Evolutionary conservation across 169 alveolate genomes (phyloP), one percentile per base, ranked within the genome.

Genomic region (Toxoplasma gondii): DNA sequence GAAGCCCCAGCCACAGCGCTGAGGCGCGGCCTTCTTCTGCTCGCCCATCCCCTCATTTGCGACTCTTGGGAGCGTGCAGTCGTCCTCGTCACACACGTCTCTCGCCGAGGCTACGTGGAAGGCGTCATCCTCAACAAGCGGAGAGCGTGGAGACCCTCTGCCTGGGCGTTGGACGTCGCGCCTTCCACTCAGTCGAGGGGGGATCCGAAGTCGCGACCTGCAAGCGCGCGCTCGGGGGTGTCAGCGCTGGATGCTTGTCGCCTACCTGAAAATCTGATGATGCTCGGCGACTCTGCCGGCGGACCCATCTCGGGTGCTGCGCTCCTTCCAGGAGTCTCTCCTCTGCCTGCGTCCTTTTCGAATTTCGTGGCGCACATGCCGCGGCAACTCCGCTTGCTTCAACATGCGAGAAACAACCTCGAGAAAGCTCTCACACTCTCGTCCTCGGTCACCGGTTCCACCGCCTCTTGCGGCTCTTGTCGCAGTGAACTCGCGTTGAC

Each of bases 11-110:
- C n/a, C 29, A 19, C 86, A 16, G 22, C 86, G 39, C 49, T 78
- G 39, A 9, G 45, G 44, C 86, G 86, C 31, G 90, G 90, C 4
- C 90, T 22, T 29, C 67, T 82, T 19, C 90, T 82, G 90, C 44
- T 82, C 41, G 64, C 38, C 22, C 64, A 82, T 24, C 90, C 90
- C 31, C 67, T 43, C 41, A 82, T 67, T 36, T 16, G 19, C 90
- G 90, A 82, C 38, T 12, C 10, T 4, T 82, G 90, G 90, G 41
- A 36, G 34, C 90, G 90, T 67, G 90, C 90, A 34, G 90, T 82
- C 67, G 67, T 82, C 67, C 90, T 82, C 34, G 17, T 82, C 53
- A 82, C 90, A 34, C 58, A 82, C 41, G 90, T 82, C 34, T 39
- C 90, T 7, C 58, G 90, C 67, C 38, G 38, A 36, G 90, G 90